These are phyloP conservation scores for Tuber borchii DNA, from an alignment of 495 filamentous ascomycete species.

Conservation along the genomic window DNA sequence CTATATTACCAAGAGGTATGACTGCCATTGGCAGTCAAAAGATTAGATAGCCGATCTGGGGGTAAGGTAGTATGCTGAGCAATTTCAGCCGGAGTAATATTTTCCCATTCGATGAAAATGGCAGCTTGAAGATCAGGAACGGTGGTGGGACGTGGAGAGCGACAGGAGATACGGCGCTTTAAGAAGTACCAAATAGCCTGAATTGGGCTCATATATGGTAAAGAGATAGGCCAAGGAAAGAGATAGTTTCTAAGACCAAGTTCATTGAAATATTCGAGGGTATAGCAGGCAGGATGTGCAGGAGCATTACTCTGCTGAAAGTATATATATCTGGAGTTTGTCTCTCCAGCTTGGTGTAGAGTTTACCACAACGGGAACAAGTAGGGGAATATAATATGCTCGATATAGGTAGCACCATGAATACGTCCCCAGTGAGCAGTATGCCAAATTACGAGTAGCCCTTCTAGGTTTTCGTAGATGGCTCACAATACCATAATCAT, in stretches of 20 bases:
- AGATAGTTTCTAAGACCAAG: slow-evolving; percentile 6
- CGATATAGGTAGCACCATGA: neutral
- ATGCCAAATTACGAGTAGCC: no score
- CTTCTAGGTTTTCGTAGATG: no score
- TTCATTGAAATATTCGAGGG: no score
- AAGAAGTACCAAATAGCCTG: slow-evolving; percentile 14
- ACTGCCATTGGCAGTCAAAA: no score
- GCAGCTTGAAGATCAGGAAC: no score
- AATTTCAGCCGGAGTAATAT: slow-evolving; percentile 4
- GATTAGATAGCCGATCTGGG: no score
- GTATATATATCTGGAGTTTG: neutral
- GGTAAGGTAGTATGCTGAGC: no score
- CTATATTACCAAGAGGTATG: no score
- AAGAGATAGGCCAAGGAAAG: slow-evolving; percentile 5
- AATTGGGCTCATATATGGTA: slow-evolving; percentile 19
- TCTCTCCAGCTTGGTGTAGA: neutral
- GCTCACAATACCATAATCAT: no score
- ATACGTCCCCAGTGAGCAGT: neutral
- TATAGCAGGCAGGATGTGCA: no score
- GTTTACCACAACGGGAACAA: neutral
- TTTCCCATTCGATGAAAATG: no score
- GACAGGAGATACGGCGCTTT: neutral
- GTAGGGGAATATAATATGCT: neutral
- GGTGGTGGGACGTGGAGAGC: neutral
- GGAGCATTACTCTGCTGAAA: slow-evolving; percentile 9